Percentiles rank a stretch among this genome's conserved stretches.
These are phyloP conservation scores for Colletotrichum sp. DNA, from an alignment of 2,329 filamentous ascomycete genomes.

Conservation along the genomic window DNA sequence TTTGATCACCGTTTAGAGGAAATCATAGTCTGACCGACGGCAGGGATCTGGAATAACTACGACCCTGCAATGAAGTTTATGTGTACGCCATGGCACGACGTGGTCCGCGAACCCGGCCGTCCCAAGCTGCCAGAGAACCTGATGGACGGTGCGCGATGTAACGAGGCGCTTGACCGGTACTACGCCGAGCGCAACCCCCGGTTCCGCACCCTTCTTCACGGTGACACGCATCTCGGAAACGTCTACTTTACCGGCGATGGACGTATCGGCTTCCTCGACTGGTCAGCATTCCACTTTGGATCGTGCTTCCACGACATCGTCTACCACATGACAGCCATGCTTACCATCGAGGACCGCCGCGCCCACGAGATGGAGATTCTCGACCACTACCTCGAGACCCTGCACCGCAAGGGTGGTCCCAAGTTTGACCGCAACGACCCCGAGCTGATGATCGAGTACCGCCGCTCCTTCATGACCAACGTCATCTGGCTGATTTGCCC, in stretches of 20 bases:
- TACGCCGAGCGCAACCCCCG: constrained; percentile 38
- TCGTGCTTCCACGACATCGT: constrained; percentile 47
- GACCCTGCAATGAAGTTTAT: constrained; percentile 39
- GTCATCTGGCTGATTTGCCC: constrained; percentile 26
- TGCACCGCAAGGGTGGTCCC: constrained; percentile 35
- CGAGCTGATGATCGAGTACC: constrained; percentile 3
- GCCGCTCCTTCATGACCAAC: constrained; percentile 34
- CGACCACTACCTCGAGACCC: constrained; percentile 36
- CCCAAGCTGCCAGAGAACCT: constrained; percentile 39
- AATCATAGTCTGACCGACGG: not conserved
- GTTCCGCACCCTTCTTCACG: constrained; percentile 41
- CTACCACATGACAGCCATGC: constrained; percentile 42
- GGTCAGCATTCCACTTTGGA: constrained; percentile 43
- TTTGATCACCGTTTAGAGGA: not conserved
- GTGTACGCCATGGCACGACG: constrained; percentile 20
- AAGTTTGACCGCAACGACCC: constrained; percentile 29
- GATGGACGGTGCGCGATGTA: constrained; percentile 36
- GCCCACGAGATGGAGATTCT: constrained; percentile 41
- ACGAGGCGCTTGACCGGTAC: constrained; percentile 39
- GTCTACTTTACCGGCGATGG: constrained; percentile 41
- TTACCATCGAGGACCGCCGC: constrained; percentile 43
- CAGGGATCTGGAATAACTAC: constrained; percentile 35
- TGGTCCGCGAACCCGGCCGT: constrained; percentile 30
- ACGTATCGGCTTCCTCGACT: constrained; percentile 43
- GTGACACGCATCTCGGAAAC: constrained; percentile 48